Conservation (phyloP, 2,329 filamentous ascomycete genomes). For the Leptosphaerulina australis region DNA sequence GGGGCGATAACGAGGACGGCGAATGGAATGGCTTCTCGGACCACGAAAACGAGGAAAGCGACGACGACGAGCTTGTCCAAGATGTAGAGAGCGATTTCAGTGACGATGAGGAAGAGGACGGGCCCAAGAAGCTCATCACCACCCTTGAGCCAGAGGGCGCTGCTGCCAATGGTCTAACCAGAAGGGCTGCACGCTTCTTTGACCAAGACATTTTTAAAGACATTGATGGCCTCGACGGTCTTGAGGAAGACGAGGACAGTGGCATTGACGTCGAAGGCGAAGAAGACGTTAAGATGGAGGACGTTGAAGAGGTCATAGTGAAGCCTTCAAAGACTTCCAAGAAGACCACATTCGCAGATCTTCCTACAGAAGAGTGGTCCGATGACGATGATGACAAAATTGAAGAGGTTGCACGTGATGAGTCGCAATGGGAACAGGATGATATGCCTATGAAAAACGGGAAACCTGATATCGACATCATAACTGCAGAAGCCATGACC, state of each 20-base stretch:
- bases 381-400: conserved; percentile 58
- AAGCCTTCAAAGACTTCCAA: conserved; percentile 27
- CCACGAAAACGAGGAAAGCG: conserved; percentile 61
- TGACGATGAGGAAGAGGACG: conserved; percentile 60
- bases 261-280: conserved; percentile 49
- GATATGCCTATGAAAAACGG: conserved; percentile 68
- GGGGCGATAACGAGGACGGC: conserved; percentile 72
- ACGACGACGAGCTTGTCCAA: conserved; percentile 62
- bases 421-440: conserved; percentile 70
- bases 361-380: conserved; percentile 42
- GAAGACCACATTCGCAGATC: conserved; percentile 22
- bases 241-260: conserved; percentile 54
- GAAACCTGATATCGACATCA: conserved; percentile 87
- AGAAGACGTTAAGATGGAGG: conserved; percentile 33
- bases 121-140: conserved; percentile 62
- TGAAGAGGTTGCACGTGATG: conserved; percentile 65
- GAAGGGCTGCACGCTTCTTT: conserved; percentile 86
- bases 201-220: conserved; percentile 93
- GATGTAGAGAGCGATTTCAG: conserved; percentile 69
- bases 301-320: conserved; percentile 20
- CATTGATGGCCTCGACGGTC: conserved; percentile 70
- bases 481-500: conserved; percentile 99
- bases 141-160: conserved; percentile 64
- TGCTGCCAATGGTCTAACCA: conserved; percentile 71
- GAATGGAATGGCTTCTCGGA: conserved; percentile 91